phyloP scores from a whole-genome alignment of 768 basidiomycete species.

The Tricholoma terreum region DNA sequence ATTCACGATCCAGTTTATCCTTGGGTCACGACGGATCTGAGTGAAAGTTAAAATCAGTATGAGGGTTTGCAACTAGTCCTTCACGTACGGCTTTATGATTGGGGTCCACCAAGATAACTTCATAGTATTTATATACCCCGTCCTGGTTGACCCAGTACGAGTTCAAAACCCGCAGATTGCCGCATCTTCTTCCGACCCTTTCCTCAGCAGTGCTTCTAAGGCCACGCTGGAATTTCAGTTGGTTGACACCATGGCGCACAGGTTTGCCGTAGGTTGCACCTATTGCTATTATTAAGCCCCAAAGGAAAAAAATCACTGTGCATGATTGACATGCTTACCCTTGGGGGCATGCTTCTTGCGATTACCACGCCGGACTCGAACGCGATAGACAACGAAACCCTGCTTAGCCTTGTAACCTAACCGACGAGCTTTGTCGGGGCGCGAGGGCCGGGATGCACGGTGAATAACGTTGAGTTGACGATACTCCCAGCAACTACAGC shows the following conservation, averaged over 20 bases:
- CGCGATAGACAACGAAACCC: slow-evolving; percentile 96
- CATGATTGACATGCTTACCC: slow-evolving; percentile 50
- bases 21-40: slow-evolving; percentile 90
- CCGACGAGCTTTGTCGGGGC: slow-evolving; percentile 98
- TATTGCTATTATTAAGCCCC: slow-evolving; percentile 23
- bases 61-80: not conserved
- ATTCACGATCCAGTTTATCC: slow-evolving; percentile 99
- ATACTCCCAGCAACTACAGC: slow-evolving; percentile 91
- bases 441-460: slow-evolving; percentile 95
- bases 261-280: slow-evolving; percentile 99
- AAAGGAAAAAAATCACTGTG: not conserved
- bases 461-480: slow-evolving; percentile 98
- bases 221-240: slow-evolving; percentile 95
- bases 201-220: slow-evolving; percentile 94
- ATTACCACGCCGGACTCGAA: slow-evolving; percentile 97
- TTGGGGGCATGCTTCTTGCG: slow-evolving; percentile 98
- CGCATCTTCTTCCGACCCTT: slow-evolving; percentile 94
- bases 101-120: slow-evolving; percentile 97
- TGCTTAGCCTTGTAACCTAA: slow-evolving; percentile 99
- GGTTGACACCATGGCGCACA: slow-evolving; percentile 98
- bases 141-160: slow-evolving; percentile 99
- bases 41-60: slow-evolving; percentile 10
- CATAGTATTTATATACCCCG: slow-evolving; percentile 98
- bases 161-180: slow-evolving; percentile 94
- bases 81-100: slow-evolving; percentile 84